These are phyloP conservation scores for Coemansia sp. DNA, from an alignment of 192 early-diverging fungal species.

Conservation along the genomic window DNA sequence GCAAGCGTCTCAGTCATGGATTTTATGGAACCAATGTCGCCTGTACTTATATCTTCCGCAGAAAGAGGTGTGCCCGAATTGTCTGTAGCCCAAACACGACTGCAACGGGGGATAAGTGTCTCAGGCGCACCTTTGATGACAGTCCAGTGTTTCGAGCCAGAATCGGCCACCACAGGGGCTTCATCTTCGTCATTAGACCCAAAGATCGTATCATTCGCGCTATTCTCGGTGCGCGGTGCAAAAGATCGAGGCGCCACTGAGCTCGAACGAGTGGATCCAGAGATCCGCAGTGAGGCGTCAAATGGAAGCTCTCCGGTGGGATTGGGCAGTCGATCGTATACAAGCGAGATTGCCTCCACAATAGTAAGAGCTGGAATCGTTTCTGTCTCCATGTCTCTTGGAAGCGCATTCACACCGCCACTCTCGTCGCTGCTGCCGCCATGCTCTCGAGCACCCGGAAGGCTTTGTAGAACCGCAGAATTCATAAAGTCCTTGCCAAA, in stretches of 20 bases:
- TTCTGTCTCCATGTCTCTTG: constrained; percentile 20
- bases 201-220: not conserved
- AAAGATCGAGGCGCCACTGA: constrained; percentile 11
- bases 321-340: constrained; percentile 25
- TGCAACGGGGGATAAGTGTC: constrained; percentile 27
- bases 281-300: constrained; percentile 34
- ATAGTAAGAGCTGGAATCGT: constrained; percentile 15
- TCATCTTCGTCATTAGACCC: not conserved
- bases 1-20: constrained; percentile 18
- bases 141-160: constrained; percentile 26
- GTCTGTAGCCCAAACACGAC: constrained; percentile 25
- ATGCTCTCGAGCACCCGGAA: constrained; percentile 6
- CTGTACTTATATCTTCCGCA: constrained; percentile 14
- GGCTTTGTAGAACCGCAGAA: constrained; percentile 33
- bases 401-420: constrained; percentile 8
- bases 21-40: constrained; percentile 16
- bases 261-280: constrained; percentile 29
- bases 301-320: constrained; percentile 43
- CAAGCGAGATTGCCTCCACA: constrained; percentile 16
- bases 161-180: not conserved
- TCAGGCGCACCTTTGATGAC: constrained; percentile 43
- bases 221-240: not conserved
- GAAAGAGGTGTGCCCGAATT: not conserved
- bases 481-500: constrained; percentile 52
- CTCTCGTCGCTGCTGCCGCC: not conserved